phyloP scores from a whole-genome alignment of 495 filamentous ascomycete species.

The Trichoderma orchidacearum region DNA sequence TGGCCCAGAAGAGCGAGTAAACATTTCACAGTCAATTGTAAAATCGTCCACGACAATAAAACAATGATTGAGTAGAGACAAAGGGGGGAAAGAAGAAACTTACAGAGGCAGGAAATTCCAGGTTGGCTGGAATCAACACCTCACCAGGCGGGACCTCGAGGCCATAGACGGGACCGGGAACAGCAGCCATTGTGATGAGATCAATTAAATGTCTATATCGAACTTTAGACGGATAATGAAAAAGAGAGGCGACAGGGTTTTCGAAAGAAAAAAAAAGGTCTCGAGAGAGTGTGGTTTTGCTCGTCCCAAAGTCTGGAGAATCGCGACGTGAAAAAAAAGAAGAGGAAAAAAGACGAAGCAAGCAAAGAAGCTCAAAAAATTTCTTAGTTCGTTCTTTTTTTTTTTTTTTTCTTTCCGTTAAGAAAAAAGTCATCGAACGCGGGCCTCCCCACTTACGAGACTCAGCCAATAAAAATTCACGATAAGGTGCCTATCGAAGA shows the following conservation, averaged over 20 bases:
- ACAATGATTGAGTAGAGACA: not conserved
- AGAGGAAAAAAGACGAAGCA: constrained; percentile 1
- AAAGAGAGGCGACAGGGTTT: not conserved
- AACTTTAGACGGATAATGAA: not conserved
- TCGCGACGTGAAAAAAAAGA: not conserved
- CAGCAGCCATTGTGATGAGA: constrained; percentile 18
- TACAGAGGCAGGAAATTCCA: constrained; percentile 71
- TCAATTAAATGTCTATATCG: not conserved
- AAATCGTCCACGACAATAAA: not conserved
- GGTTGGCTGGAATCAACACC: constrained; percentile 56
- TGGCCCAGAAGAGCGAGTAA: too few relatives aligned
- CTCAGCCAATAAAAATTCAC: not conserved
- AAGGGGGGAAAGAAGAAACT: constrained; percentile 22
- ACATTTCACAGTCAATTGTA: not conserved
- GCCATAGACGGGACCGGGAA: constrained; percentile 79
- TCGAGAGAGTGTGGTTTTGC: not conserved
- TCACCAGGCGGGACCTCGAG: constrained; percentile 74
- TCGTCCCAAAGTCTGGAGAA: not conserved
- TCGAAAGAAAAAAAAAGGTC: not conserved
- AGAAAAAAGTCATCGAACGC: not conserved
- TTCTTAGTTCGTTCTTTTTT: constrained; percentile 1
- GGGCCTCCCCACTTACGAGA: not conserved
- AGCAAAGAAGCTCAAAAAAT: not conserved
- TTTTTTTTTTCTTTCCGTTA: not conserved
- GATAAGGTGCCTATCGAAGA: constrained; percentile 2